phyloP scores from a whole-genome alignment of 2,329 filamentous ascomycete genomes.

The Nannizziopsis arthrosporioides region DNA sequence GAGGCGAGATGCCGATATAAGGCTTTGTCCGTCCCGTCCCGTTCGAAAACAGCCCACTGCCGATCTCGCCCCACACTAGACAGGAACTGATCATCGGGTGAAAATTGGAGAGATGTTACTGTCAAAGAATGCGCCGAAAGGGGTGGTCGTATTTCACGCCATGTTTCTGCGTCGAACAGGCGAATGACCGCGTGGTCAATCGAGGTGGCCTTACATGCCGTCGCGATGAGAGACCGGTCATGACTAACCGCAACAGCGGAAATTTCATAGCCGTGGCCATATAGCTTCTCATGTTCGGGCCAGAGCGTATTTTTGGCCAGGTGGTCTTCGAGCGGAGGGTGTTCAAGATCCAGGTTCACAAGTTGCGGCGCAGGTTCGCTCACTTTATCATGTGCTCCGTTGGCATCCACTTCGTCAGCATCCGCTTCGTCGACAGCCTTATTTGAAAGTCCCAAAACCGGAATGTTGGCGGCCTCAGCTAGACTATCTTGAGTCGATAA shows the following conservation, averaged over 20 bases:
- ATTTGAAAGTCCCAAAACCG: constrained; percentile 88
- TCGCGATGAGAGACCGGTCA: constrained; percentile 66
- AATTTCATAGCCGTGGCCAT: constrained; percentile 95
- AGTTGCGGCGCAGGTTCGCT: constrained; percentile 25
- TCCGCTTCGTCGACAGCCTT: constrained; percentile 63
- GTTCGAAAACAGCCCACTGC: constrained; percentile 74
- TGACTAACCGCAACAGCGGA: constrained; percentile 70
- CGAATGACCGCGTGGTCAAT: constrained; percentile 90
- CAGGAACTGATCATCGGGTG: constrained; percentile 57
- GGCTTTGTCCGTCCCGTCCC: constrained; percentile 29
- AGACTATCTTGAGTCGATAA: constrained; percentile 36
- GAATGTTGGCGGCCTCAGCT: constrained; percentile 86
- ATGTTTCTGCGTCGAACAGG: constrained; percentile 72
- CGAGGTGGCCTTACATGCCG: constrained; percentile 84
- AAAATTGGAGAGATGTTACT: constrained; percentile 71
- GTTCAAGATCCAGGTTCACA: constrained; percentile 51
- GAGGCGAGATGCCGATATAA: constrained; percentile 49
- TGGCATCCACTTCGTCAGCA: constrained; percentile 39
- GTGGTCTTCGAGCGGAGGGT: constrained; percentile 80
- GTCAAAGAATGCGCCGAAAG: constrained; percentile 79
- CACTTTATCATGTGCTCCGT: constrained; percentile 32
- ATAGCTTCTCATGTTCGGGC: constrained; percentile 93
- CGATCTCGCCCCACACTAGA: constrained; percentile 85
- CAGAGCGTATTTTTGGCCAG: constrained; percentile 83
- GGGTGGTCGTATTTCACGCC: constrained; percentile 77